Conservation (phyloP, 352 stramenopile species). For the Sclerospora graminicola region DNA sequence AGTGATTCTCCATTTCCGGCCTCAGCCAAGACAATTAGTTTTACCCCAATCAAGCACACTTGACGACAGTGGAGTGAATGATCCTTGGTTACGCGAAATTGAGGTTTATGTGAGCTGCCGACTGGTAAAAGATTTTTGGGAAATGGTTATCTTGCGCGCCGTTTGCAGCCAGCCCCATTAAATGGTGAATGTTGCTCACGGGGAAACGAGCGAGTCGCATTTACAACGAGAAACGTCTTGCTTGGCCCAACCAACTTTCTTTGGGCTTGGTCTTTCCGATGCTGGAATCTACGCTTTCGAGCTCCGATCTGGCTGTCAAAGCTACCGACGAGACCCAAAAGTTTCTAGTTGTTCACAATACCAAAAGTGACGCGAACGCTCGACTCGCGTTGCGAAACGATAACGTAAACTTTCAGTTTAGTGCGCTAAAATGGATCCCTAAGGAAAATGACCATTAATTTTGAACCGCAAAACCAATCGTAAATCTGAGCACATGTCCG, state of each 20-base stretch:
- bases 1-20: conserved; percentile 80
- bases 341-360: conserved; percentile 73
- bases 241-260: conserved; percentile 55
- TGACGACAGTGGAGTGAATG: conserved; percentile 9
- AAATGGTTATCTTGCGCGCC: too few relatives aligned
- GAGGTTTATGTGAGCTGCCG: conserved; percentile 85
- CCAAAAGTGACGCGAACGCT: conserved; percentile 43
- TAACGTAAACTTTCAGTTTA: too few relatives aligned
- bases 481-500: too few relatives aligned
- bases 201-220: conserved; percentile 28
- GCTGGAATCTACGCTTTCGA: too few relatives aligned
- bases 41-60: conserved; percentile 5
- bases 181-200: conserved; percentile 51
- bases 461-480: too few relatives aligned
- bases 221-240: too few relatives aligned
- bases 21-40: too few relatives aligned
- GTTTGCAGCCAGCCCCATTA: conserved; percentile 72
- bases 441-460: too few relatives aligned
- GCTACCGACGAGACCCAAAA: conserved; percentile 37
- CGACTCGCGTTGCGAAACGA: conserved; percentile 71
- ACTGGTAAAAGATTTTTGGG: conserved; percentile 83
- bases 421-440: too few relatives aligned
- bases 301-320: conserved; percentile 17
- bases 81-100: conserved; percentile 72
- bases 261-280: conserved; percentile 74